phyloP scores from a whole-genome alignment of 257 asterid species.

The Leptodermis oblonga region DNA sequence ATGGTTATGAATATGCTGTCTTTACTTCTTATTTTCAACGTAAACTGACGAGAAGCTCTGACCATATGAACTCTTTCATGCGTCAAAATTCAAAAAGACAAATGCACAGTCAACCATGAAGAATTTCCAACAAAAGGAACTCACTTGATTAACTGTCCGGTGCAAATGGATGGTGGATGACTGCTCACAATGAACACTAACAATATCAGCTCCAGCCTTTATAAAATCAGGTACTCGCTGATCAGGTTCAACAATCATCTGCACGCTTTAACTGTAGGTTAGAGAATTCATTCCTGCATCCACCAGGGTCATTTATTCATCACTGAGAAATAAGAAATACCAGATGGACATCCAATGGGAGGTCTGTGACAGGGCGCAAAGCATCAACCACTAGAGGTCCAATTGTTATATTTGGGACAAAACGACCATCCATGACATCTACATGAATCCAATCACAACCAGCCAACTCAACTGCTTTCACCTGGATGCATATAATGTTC shows the following conservation, averaged over 20 bases:
- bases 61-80: too few relatives aligned
- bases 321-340: conserved; percentile 37
- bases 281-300: conserved; percentile 18
- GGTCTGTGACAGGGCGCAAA: conserved; percentile 92
- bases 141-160: conserved; percentile 86
- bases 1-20: background rate
- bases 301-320: conserved; percentile 12
- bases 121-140: conserved; percentile 10
- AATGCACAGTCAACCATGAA: background rate
- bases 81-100: background rate
- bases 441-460: conserved; percentile 99
- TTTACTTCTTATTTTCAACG: background rate
- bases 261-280: conserved; percentile 35
- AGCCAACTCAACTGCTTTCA: conserved; percentile 95
- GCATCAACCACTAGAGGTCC: conserved; percentile 96
- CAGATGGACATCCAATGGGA: conserved; percentile 98
- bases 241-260: conserved; percentile 99
- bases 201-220: conserved; percentile 98
- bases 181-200: conserved; percentile 96
- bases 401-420: conserved; percentile 95
- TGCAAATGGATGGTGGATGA: conserved; percentile 98
- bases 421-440: conserved; percentile 99
- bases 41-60: background rate
- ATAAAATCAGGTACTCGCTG: conserved; percentile 95
- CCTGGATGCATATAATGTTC: conserved; percentile 40